phyloP scores from a whole-genome alignment of 1,284 basidiomycete species.

The Cryptococcus sp. region DNA sequence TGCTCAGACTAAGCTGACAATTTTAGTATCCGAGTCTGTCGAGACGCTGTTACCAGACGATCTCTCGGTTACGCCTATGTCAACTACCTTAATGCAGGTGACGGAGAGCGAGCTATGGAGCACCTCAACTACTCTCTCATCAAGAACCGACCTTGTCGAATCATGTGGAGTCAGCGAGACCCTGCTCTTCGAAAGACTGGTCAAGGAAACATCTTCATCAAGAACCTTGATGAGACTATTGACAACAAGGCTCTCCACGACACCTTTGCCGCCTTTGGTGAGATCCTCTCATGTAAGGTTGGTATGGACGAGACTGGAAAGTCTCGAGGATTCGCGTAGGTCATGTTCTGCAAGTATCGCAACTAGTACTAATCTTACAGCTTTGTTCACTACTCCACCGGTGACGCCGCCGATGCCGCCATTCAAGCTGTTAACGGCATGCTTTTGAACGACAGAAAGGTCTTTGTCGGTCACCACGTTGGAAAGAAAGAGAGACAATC shows the following conservation, averaged over 20 bases:
- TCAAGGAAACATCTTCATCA: slow-evolving; percentile 99
- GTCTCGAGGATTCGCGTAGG: slow-evolving; percentile 79
- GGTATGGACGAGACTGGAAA: slow-evolving; percentile 88
- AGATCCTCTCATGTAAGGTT: slow-evolving; percentile 99
- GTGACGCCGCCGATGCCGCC: slow-evolving; percentile 89
- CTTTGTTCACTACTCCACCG: slow-evolving; percentile 98
- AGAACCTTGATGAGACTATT: slow-evolving; percentile 96
- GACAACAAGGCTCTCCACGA: slow-evolving; percentile 99
- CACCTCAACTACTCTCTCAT: slow-evolving; percentile 99
- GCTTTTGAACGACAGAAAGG: slow-evolving; percentile 98
- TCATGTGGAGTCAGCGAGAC: slow-evolving; percentile 99
- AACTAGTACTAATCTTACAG: slow-evolving; percentile 36
- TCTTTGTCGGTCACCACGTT: slow-evolving; percentile 96
- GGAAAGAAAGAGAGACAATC: slow-evolving; percentile 97
- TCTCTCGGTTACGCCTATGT: slow-evolving; percentile 99
- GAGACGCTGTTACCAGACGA: slow-evolving; percentile 98
- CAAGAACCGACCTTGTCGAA: slow-evolving; percentile 97
- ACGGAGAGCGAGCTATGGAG: slow-evolving; percentile 99
- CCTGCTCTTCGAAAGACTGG: slow-evolving; percentile 98
- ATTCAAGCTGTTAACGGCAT: slow-evolving; percentile 99
- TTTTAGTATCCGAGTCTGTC: slow-evolving; percentile 92
- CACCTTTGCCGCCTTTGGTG: slow-evolving; percentile 98
- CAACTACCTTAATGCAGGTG: slow-evolving; percentile 93
- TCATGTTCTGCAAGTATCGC: not conserved
- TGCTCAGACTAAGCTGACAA: not conserved